Base-by-base conservation (phyloP, 768 basidiomycete species). In the Xerocomellus dryophilus region DNA sequence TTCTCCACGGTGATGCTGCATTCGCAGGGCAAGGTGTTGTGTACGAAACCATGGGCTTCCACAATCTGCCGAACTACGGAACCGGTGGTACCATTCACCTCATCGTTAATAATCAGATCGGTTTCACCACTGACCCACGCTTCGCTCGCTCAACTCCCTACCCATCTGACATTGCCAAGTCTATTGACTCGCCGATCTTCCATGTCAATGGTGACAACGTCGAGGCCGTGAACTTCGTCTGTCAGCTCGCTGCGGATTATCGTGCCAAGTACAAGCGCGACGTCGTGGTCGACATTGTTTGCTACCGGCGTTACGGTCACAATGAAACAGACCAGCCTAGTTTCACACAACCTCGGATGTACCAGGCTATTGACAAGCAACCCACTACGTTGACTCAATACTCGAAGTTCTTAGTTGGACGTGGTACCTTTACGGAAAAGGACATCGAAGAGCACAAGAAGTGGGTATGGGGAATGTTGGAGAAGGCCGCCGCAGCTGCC, bases 391-490 rank as follows among this genome's bases (percentile, higher is more conserved):
- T 98, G 49, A 88, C 91, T 7, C 83, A 93, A 69, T 99, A 99
- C 76, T 83, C 90, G 58, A 91, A 95, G 67, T 88, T 90, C 76
- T 78, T 99, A 46, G 81, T 91, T 63, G 86, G 85, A 48, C 91
- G 97, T 51, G 88, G 88, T 25, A 93, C 95, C 1, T 99, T 99
- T 71, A 95, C 93, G 31, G 88, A 93, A 71, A 86, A 88, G 73
- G 95, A 98, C 66, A 92, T 98, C 48, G 94, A 96, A 68, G 95
- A 98, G 67, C 97, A 98, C 79, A 93, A 93, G 80, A 90, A 88
- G 64, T 99, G 97, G 97, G 97, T 99, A 4, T 97, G 93, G 94
- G 93, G 93, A 32, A 96, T 95, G 91, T 79, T 99, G 53, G 97
- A 99, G 74, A 95, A 88, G 73, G 93, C 97, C 8, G 85, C 90